Conservation (phyloP, 1,284 basidiomycete species). For the Sporisorium graminicola region DNA sequence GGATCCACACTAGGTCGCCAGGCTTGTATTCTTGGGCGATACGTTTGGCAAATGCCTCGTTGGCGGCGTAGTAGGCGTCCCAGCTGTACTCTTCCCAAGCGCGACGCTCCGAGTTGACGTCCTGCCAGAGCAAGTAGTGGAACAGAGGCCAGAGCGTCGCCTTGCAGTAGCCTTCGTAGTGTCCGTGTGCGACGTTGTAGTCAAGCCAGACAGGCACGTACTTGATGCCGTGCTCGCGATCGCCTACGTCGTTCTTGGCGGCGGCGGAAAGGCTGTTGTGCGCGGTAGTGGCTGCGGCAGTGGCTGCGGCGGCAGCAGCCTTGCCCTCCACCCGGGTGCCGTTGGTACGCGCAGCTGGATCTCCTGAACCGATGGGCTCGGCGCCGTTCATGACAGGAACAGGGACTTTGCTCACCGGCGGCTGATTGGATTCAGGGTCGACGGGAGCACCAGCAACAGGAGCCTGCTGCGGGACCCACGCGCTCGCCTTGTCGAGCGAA, state of each 20-base stretch:
- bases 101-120: constrained; percentile 74
- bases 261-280: constrained; percentile 72
- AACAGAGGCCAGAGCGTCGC: constrained; percentile 97
- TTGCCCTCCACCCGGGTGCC: constrained; percentile 4
- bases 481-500: constrained; percentile 59
- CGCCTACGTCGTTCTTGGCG: constrained; percentile 66
- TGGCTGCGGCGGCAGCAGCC: constrained; percentile 73
- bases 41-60: constrained; percentile 84
- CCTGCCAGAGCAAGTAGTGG: constrained; percentile 98
- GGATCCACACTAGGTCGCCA: constrained; percentile 80
- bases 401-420: constrained; percentile 45
- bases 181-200: constrained; percentile 87
- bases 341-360: constrained; percentile 36
- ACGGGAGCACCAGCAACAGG: constrained; percentile 50
- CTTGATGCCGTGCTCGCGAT: constrained; percentile 69
- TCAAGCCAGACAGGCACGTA: constrained; percentile 94
- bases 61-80: constrained; percentile 85
- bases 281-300: constrained; percentile 69
- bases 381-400: constrained; percentile 63
- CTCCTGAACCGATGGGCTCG: constrained; percentile 63
- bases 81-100: constrained; percentile 82
- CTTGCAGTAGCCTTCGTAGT: constrained; percentile 96
- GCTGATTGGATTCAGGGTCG: constrained; percentile 36
- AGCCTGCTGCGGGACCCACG: constrained; percentile 58
- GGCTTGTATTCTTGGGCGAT: constrained; percentile 83